phyloP scores from a whole-genome alignment of 1,284 basidiomycete species.

The Boletellus deceptivus region DNA sequence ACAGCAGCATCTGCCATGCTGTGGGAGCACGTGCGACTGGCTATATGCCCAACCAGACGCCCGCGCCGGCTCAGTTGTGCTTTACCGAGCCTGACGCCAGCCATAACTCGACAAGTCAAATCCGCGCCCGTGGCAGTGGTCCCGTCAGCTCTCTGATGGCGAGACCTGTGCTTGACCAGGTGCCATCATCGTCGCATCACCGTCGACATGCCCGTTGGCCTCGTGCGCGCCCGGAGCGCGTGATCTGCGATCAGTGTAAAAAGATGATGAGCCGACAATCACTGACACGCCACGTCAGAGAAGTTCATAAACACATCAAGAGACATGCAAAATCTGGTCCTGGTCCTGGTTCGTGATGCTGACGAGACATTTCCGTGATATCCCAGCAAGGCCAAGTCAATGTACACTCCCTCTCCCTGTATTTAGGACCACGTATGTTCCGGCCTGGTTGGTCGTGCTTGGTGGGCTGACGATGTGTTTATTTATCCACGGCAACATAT shows the following conservation, averaged over 20 bases:
- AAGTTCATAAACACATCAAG: conserved; percentile 21
- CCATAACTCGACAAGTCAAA: not conserved
- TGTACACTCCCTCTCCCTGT: not conserved
- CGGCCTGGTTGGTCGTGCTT: not conserved
- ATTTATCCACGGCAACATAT: not conserved
- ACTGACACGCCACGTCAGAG: conserved; percentile 14
- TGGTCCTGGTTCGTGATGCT: not conserved
- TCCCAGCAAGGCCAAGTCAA: not conserved
- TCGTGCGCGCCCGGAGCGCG: not conserved
- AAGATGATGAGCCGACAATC: conserved; percentile 23
- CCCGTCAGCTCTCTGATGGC: not conserved
- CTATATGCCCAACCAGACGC: not conserved
- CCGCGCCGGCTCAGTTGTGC: not conserved
- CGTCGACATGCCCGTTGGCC: conserved; percentile 2
- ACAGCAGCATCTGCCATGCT: conserved; percentile 17
- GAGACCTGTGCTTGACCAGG: not conserved
- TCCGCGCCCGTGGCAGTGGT: not conserved
- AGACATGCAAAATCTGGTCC: conserved; percentile 7
- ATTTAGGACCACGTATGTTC: not conserved
- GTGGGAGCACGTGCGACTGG: conserved; percentile 12
- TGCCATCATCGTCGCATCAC: conserved; percentile 2
- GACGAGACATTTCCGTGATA: not conserved
- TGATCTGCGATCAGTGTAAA: conserved; percentile 13
- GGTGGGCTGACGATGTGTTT: not conserved
- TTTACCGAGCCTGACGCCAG: not conserved